Evolutionary conservation across 345 rosid species (phyloP).

Genomic region (Camelina laxa): DNA sequence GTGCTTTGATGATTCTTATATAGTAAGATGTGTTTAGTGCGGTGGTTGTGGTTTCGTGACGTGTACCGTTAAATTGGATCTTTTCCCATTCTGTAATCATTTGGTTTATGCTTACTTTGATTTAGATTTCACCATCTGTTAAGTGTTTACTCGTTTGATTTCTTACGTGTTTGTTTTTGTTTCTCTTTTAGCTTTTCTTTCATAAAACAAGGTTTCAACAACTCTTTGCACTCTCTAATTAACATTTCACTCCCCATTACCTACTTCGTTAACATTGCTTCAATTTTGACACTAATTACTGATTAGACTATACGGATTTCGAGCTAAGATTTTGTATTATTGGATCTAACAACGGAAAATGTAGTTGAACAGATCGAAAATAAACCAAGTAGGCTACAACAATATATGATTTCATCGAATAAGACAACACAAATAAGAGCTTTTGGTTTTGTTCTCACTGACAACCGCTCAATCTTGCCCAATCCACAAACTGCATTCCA

Average conservation of each 20-base stretch:
- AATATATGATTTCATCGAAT: constrained; percentile 14
- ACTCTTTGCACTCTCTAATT: neutral
- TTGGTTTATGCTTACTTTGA: constrained; percentile 31
- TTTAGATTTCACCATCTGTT: constrained; percentile 44
- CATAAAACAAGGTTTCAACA: neutral
- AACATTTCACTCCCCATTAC: neutral
- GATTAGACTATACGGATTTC: neutral
- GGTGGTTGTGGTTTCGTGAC: constrained; percentile 44
- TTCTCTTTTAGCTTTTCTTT: neutral
- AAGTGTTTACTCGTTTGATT: constrained; percentile 3
- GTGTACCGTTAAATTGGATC: constrained; percentile 21
- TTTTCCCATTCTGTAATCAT: constrained; percentile 36
- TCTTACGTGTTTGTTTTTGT: constrained; percentile 9
- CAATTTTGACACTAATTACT: neutral
- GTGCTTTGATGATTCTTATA: constrained; percentile 39
- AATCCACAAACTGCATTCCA: constrained; percentile 91
- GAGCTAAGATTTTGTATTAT: constrained; percentile 4
- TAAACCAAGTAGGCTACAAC: constrained; percentile 21
- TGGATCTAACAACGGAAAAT: neutral
- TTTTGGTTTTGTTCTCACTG: constrained; percentile 41
- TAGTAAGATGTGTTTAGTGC: constrained; percentile 33
- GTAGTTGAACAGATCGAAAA: constrained; percentile 5
- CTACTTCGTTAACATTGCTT: neutral
- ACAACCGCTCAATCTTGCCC: constrained; percentile 82
- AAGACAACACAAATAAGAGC: constrained; percentile 1